Percentiles rank a stretch among this genome's conserved stretches.
Evolutionary conservation across 148 eudicot genomes (phyloP).

Genomic region (Rhododendron ovatum): DNA sequence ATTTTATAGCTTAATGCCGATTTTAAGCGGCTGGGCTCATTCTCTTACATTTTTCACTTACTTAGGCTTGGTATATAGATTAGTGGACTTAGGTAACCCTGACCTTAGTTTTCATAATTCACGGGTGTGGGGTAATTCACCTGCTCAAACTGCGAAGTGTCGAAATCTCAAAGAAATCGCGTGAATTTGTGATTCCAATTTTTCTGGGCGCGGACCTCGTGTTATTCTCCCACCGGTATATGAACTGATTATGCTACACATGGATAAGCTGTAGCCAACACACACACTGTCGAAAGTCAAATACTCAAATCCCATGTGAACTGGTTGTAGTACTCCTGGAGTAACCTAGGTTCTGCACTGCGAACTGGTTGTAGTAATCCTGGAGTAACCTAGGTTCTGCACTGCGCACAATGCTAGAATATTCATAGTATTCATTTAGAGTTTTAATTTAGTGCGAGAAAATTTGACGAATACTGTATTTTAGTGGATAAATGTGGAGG

Average conservation of each 20-base stretch:
- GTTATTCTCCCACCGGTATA: not conserved
- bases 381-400: not conserved
- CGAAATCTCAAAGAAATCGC: not conserved
- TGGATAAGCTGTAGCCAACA: not conserved
- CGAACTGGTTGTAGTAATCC: not conserved
- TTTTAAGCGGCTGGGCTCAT: no score
- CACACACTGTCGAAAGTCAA: not conserved
- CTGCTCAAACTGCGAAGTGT: not conserved
- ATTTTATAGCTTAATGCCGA: not conserved
- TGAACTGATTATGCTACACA: not conserved
- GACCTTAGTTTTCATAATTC: not conserved
- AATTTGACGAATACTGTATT: not conserved
- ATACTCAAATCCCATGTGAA: not conserved
- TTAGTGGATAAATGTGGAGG: not conserved
- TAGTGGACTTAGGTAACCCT: not conserved
- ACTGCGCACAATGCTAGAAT: not conserved
- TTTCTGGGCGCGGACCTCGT: not conserved
- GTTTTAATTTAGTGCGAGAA: not conserved
- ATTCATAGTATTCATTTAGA: not conserved
- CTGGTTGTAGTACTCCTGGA: not conserved
- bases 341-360: not conserved
- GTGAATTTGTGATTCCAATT: not conserved
- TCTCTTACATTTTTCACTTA: not conserved
- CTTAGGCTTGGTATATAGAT: not conserved
- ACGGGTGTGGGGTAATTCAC: not conserved